Evolutionary conservation across 2,329 filamentous ascomycete genomes (phyloP).

Genomic region (Chrysosporium queenslandicum): DNA sequence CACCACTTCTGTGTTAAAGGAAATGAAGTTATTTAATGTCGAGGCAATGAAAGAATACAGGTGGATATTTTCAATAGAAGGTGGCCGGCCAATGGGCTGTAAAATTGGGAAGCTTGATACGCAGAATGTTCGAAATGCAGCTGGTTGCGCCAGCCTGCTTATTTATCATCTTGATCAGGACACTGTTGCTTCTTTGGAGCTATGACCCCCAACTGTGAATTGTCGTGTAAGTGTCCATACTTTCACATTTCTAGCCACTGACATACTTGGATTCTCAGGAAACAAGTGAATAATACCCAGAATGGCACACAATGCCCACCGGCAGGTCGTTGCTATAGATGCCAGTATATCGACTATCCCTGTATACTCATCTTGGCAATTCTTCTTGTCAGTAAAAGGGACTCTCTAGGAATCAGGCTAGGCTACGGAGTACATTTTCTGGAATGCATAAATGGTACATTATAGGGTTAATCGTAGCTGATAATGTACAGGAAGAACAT

Average conservation of each 20-base stretch:
- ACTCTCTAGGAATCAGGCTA: no score
- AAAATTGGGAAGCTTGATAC: not conserved
- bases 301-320: no score
- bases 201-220: not conserved
- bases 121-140: not conserved
- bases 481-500: constrained; percentile 2
- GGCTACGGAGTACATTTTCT: not conserved
- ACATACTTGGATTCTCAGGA: no score
- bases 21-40: not conserved
- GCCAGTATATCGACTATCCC: not conserved
- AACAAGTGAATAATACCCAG: no score
- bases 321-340: not conserved
- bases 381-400: no score
- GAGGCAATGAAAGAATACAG: not conserved
- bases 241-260: no score
- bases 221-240: no score
- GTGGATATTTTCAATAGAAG: not conserved
- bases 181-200: not conserved
- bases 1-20: not conserved
- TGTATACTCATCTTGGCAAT: not conserved
- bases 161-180: not conserved
- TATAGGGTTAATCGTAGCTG: not conserved
- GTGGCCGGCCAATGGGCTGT: not conserved
- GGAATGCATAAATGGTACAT: constrained; percentile 5
- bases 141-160: not conserved